Evolutionary conservation across 1,139 yeast species (phyloP).

Genomic region (Saccharomyces hybrid): DNA sequence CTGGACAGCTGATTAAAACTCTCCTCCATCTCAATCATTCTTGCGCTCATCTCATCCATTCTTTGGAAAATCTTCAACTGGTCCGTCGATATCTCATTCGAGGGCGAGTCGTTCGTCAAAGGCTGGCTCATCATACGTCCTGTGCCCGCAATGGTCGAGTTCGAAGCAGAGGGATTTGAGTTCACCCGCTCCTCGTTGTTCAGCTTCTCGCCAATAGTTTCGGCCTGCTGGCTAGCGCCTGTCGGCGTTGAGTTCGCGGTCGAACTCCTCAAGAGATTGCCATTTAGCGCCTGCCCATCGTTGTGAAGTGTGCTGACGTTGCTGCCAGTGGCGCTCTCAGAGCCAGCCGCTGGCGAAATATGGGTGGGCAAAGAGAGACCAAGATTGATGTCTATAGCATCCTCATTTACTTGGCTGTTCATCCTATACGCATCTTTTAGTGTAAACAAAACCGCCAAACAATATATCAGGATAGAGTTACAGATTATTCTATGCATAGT

Average conservation of each 20-base stretch:
- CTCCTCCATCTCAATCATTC: slow-evolving; percentile 29
- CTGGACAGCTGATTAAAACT: slow-evolving; percentile 20
- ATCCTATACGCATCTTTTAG: neutral
- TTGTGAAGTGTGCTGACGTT: neutral
- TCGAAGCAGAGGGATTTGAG: neutral
- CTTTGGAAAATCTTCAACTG: slow-evolving; percentile 22
- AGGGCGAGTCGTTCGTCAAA: neutral
- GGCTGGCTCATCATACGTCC: neutral
- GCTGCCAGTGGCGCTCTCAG: neutral
- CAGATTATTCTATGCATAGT: too few species aligned
- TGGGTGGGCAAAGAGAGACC: neutral
- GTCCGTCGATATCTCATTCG: neutral
- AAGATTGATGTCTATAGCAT: neutral
- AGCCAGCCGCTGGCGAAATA: neutral
- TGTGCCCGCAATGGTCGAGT: neutral
- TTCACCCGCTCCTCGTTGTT: neutral
- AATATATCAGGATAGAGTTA: too few species aligned
- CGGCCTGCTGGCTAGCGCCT: neutral
- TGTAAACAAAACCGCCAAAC: too few species aligned
- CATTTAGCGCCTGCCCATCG: neutral
- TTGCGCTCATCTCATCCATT: slow-evolving; percentile 28
- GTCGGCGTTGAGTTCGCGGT: neutral
- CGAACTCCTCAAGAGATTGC: neutral
- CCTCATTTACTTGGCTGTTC: neutral
- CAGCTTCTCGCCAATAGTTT: neutral